phyloP scores from a whole-genome alignment of 31 red algal genomes.

The Asparagopsis taxiformis region DNA sequence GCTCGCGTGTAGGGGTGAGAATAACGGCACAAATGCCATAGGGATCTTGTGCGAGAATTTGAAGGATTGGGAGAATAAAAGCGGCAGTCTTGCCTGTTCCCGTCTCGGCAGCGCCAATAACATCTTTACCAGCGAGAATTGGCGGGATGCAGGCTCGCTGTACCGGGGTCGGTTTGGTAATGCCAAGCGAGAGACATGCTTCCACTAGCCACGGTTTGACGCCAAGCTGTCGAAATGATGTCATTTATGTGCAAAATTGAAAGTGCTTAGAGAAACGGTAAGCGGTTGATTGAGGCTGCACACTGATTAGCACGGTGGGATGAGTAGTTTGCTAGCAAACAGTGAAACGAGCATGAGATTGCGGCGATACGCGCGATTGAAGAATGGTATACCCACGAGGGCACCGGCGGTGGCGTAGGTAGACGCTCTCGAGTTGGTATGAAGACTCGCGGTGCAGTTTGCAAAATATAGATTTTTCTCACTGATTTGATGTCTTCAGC shows the following conservation, averaged over 20 bases:
- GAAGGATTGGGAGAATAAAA: conserved; percentile 87
- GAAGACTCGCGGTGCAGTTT: too few species aligned
- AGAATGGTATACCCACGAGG: too few species aligned
- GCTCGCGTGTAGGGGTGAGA: conserved; percentile 94
- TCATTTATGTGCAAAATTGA: conserved; percentile 29
- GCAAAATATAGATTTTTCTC: too few species aligned
- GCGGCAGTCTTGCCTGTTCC: conserved; percentile 92
- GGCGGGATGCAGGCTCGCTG: conserved; percentile 80
- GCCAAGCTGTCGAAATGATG: conserved; percentile 57
- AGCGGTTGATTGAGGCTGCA: too few species aligned
- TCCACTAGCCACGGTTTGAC: conserved; percentile 60
- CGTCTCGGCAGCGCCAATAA: conserved; percentile 81
- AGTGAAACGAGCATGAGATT: too few species aligned
- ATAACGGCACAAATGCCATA: conserved; percentile 76
- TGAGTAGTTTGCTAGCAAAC: too few species aligned
- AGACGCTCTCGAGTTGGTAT: too few species aligned
- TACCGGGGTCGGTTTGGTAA: conserved; percentile 73
- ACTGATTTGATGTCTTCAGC: too few species aligned
- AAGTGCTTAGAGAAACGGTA: too few species aligned
- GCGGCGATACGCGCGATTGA: too few species aligned
- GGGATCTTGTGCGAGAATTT: conserved; percentile 71
- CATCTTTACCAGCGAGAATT: conserved; percentile 67
- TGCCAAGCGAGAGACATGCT: conserved; percentile 49
- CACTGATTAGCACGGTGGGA: too few species aligned
- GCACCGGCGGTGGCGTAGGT: too few species aligned